Evolutionary conservation across 2,329 filamentous ascomycete species (phyloP).

Genomic region (Colletotrichum endophyticum): DNA sequence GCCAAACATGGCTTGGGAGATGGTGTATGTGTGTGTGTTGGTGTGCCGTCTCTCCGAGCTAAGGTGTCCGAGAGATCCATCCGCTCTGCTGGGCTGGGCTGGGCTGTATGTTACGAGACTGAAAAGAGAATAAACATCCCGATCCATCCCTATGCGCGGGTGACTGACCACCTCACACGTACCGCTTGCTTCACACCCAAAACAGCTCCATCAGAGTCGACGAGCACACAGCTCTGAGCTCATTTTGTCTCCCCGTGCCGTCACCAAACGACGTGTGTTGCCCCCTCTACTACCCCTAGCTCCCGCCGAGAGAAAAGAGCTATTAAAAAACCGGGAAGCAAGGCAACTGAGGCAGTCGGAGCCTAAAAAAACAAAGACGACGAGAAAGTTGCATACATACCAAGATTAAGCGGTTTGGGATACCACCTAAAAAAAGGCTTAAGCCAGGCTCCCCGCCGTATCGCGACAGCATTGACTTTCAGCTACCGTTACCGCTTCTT

Average conservation of each 20-base stretch:
- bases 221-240: neutral
- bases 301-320: neutral
- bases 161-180: neutral
- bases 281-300: neutral
- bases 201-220: neutral
- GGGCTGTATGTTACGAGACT: neutral
- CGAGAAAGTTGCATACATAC: neutral
- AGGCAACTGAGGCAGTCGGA: neutral
- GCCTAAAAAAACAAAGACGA: neutral
- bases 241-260: neutral
- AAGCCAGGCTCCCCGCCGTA: neutral
- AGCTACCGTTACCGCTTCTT: neutral
- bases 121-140: neutral
- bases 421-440: neutral
- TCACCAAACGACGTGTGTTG: neutral
- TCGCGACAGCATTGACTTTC: slow-evolving; percentile 1
- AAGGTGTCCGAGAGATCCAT: neutral
- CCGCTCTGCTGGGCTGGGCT: neutral
- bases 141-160: neutral
- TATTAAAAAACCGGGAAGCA: neutral
- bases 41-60: slow-evolving; percentile 15
- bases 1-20: slow-evolving; percentile 2
- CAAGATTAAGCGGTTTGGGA: neutral
- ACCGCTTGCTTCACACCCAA: neutral
- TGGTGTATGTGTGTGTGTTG: neutral